A percentile compares a stretch with the other conserved stretches of the same genome.
Evolutionary conservation across 2,329 filamentous ascomycete genomes (phyloP).

Genomic region (Fusarium buharicum): DNA sequence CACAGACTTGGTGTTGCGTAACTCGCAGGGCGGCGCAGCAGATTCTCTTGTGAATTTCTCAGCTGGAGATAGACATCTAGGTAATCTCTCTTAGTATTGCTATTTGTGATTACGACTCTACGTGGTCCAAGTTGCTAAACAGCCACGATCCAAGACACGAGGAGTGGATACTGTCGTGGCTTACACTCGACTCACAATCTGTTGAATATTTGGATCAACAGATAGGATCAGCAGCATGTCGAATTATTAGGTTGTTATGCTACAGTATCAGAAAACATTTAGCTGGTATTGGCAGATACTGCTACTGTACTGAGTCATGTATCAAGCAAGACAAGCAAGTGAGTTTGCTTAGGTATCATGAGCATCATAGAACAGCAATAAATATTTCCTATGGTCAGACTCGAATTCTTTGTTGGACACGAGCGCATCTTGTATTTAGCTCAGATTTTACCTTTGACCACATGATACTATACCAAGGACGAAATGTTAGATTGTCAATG

Average conservation of each 20-base stretch:
- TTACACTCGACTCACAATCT: slow-evolving; percentile 14
- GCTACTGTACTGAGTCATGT: background rate
- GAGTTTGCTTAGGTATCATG: too few relatives aligned
- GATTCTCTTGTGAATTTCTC: background rate
- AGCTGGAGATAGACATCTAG: background rate
- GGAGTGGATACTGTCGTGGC: slow-evolving; percentile 18
- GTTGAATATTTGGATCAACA: slow-evolving; percentile 29
- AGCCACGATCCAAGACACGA: slow-evolving; percentile 15
- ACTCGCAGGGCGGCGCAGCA: slow-evolving; percentile 23
- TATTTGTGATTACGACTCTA: slow-evolving; percentile 1
- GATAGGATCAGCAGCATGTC: slow-evolving; percentile 2
- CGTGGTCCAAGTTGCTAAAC: slow-evolving; percentile 15
- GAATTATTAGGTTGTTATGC: background rate
- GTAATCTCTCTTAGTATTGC: slow-evolving; percentile 9
- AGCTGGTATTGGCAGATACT: background rate
- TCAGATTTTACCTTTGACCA: background rate
- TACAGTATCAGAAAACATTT: background rate
- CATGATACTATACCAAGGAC: background rate
- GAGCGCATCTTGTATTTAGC: background rate
- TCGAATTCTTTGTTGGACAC: too few relatives aligned
- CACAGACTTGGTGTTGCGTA: slow-evolving; percentile 25
- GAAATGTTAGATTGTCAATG: slow-evolving; percentile 20
- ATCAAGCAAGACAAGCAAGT: background rate
- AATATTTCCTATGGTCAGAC: too few relatives aligned
- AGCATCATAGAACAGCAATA: too few relatives aligned